A percentile compares a stretch with the other conserved stretches of the same genome.
These are phyloP conservation scores for Penicillium sp. DNA, from an alignment of 2,329 filamentous ascomycete species.

Conservation along the genomic window DNA sequence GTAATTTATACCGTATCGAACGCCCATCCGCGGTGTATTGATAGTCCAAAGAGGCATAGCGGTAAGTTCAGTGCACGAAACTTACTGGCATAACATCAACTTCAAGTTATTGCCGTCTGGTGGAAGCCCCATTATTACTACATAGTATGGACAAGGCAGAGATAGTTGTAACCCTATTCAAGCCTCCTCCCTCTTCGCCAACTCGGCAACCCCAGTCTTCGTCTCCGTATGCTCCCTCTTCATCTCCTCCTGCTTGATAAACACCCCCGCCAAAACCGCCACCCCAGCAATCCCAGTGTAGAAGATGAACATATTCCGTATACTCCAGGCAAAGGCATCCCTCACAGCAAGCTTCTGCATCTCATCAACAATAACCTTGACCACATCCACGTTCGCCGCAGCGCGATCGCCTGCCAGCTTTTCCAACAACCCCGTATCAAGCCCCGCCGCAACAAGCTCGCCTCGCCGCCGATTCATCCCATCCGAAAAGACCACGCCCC, in stretches of 20 bases:
- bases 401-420: conserved; percentile 44
- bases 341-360: conserved; percentile 42
- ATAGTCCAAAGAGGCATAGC: not conserved
- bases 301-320: conserved; percentile 56
- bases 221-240: conserved; percentile 58
- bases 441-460: not conserved
- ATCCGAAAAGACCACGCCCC: conserved; percentile 64
- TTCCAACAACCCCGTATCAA: conserved; percentile 20
- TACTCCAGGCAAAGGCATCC: conserved; percentile 53
- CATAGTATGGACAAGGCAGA: not conserved
- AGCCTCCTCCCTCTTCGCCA: not conserved
- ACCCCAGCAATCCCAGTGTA: conserved; percentile 50
- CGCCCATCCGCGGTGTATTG: not conserved
- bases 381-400: conserved; percentile 52
- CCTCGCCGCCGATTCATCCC: not conserved
- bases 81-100: too few relatives aligned
- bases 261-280: conserved; percentile 48
- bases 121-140: too few relatives aligned
- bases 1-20: not conserved
- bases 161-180: not conserved
- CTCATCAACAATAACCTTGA: conserved; percentile 43
- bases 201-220: conserved; percentile 48
- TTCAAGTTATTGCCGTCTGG: too few relatives aligned
- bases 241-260: conserved; percentile 52
- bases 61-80: not conserved